These are phyloP conservation scores for Russula sp. DNA, from an alignment of 768 basidiomycete genomes.

Conservation along the genomic window DNA sequence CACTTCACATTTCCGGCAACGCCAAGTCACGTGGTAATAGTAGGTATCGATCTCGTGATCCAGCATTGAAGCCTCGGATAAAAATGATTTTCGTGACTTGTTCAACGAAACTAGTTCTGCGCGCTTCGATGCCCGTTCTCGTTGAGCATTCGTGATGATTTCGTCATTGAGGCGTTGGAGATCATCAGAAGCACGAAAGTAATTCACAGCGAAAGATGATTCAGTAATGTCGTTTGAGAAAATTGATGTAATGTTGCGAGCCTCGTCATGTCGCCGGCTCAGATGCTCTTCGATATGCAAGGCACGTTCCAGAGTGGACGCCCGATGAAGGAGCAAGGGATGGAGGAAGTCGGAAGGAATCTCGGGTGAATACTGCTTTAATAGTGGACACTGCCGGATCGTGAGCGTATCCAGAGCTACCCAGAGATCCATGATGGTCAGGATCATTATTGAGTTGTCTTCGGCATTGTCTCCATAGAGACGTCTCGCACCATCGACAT, in stretches of 20 bases:
- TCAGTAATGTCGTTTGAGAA: slow-evolving; percentile 4
- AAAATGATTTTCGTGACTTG: not conserved
- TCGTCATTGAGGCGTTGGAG: not conserved
- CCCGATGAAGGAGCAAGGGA: slow-evolving; percentile 43
- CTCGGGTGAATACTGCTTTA: slow-evolving; percentile 47
- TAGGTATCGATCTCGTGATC: not conserved
- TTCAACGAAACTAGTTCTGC: not conserved
- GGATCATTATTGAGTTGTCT: slow-evolving; percentile 6
- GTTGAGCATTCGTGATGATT: not conserved
- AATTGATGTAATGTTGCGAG: not conserved
- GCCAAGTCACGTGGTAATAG: too few relatives aligned
- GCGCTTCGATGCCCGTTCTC: not conserved
- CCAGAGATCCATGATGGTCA: slow-evolving; percentile 48
- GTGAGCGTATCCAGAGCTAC: slow-evolving; percentile 45
- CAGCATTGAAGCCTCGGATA: not conserved
- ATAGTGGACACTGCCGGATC: slow-evolving; percentile 40
- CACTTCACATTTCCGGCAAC: not conserved
- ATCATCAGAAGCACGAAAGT: not conserved
- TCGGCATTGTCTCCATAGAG: slow-evolving; percentile 19
- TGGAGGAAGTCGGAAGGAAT: slow-evolving; percentile 41
- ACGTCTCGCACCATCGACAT: not conserved
- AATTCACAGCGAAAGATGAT: slow-evolving; percentile 16
- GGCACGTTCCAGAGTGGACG: slow-evolving; percentile 3
- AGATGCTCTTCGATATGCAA: slow-evolving; percentile 11
- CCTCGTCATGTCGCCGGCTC: not conserved